phyloP scores from a whole-genome alignment of 176 grass and related monocot genomes.

The Thalia dealbata region DNA sequence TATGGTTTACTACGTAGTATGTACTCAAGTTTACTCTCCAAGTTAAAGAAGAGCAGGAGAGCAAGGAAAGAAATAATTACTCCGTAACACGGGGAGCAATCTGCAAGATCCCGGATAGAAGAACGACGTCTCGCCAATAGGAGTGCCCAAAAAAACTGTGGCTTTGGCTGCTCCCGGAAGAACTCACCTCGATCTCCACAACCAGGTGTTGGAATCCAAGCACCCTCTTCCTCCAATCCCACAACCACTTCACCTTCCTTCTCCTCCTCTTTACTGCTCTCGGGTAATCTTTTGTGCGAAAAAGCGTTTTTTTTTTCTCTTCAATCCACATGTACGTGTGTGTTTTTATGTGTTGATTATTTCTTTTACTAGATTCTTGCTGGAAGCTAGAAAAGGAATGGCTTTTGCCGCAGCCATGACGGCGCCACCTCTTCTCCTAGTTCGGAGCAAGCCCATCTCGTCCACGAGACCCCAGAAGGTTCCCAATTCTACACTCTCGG shows the following conservation, averaged over 20 bases:
- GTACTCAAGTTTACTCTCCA: neutral
- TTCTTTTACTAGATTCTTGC: neutral
- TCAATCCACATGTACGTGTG: neutral
- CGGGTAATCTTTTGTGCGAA: neutral
- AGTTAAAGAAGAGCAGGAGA: neutral
- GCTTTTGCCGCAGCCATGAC: conserved; percentile 33
- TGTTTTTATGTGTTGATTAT: neutral
- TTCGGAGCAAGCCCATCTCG: conserved; percentile 12
- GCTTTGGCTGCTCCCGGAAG: neutral
- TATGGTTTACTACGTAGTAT: neutral
- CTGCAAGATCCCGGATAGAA: conserved; percentile 5
- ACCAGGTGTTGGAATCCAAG: neutral
- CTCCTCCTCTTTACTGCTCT: neutral
- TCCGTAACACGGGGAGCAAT: neutral
- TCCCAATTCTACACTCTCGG: conserved; percentile 23
- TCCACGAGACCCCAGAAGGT: conserved; percentile 16
- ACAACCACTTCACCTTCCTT: neutral
- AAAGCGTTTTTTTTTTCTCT: neutral
- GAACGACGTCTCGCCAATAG: neutral
- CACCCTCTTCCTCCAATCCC: neutral
- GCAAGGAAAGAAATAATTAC: neutral
- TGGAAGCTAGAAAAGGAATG: conserved; percentile 10
- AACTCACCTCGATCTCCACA: neutral
- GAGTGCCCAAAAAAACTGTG: neutral
- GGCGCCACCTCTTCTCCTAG: conserved; percentile 22